Evolutionary conservation across 345 rosid genomes (phyloP), one percentile per base, ranked within the genome.

Genomic region (Brassica incana): DNA sequence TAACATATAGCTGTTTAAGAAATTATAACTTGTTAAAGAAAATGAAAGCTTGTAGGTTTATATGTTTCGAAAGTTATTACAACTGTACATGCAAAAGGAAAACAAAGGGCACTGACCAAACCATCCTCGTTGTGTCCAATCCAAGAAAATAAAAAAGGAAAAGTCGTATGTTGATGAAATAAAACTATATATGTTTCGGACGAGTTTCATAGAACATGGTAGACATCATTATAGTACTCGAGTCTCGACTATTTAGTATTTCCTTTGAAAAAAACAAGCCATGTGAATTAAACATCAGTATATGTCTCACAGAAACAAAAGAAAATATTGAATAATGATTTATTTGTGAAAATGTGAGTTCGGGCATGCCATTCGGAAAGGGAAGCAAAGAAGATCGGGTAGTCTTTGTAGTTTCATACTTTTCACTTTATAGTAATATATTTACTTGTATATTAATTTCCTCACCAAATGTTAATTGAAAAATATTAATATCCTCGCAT

Each of bases 91-190:
- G 0, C 9, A 54, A 61, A 65, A 73, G 2, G 18, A 74, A 62
- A 62, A 43, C 1, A 5, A 66, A 67, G 66, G 78, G 71, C 80
- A 65, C 30, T 64, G 76, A 66, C 77, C 80, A 71, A 64, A 59
- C 74, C 25, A 71, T 71, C 48, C 64, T 76, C 67, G 83, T 71
- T 65, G 65, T 81, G 80, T 81, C 83, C 27, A 71, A 71, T 81
- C 83, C n/a, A 76, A 76, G 69, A 59, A 71, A 65, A 64, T 5
- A 59, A 29, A 50, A 14, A 52, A 27, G 65, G 29, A 59, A 64
- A 36, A 63, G 52, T 38, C 67, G 72, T 54, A 54, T 58, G 59
- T 69, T 69, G 36, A 73, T 79, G 76, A 75, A n/a, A 65, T 64
- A 23, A 40, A 43, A 43, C 64, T 59, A 60, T 56, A 73, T 73